Conservation (phyloP, 225 moss, liverwort and hornwort species). For the Climacium dendroides region DNA sequence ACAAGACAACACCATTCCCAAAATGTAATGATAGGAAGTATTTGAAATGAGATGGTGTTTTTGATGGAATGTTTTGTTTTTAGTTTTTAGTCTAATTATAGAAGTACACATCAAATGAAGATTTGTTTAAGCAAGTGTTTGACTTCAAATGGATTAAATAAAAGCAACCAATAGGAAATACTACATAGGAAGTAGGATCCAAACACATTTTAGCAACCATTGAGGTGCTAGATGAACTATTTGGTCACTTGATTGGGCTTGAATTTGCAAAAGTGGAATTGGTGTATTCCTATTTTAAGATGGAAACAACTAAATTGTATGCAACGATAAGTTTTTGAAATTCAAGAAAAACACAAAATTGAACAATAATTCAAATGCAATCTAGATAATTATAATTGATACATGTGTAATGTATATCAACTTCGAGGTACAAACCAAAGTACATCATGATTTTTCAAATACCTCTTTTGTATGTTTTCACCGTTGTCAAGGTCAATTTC, state of each 20-base stretch:
- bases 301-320: background rate
- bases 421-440: background rate
- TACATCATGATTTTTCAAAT: background rate
- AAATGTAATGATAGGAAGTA: background rate
- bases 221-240: background rate
- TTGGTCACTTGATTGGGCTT: background rate
- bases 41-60: background rate
- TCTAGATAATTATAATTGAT: background rate
- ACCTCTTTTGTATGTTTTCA: background rate
- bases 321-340: background rate
- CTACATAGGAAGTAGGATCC: background rate
- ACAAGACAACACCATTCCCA: rapidly evolving
- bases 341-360: background rate
- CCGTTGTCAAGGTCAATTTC: rapidly evolving
- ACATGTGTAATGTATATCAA: background rate
- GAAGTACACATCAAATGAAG: too few species aligned
- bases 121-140: too few species aligned
- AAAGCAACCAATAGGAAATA: background rate
- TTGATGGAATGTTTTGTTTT: background rate
- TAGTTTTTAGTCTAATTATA: background rate
- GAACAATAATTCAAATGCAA: background rate
- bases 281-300: background rate
- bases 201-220: background rate
- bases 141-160: background rate
- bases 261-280: background rate